Conservation (phyloP, 139 green algal species). For the Mesostigma viride region DNA sequence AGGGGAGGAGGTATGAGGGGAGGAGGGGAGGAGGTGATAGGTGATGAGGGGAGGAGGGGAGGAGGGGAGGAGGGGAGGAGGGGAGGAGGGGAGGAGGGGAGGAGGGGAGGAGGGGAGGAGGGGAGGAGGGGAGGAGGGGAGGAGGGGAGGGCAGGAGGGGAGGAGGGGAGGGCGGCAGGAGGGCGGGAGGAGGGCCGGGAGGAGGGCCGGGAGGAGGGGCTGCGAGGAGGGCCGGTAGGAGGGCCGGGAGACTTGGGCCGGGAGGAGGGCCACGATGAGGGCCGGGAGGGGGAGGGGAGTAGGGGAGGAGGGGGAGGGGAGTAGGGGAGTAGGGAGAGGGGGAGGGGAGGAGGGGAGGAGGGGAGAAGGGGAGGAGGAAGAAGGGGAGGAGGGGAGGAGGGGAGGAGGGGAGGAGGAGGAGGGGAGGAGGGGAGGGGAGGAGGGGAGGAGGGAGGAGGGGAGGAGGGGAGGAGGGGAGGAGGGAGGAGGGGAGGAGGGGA, state of each 20-base stretch:
- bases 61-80: not conserved
- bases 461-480: not conserved
- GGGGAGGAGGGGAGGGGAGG: not conserved
- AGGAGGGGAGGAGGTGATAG: not conserved
- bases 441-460: not conserved
- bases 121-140: not conserved
- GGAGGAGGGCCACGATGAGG: not conserved
- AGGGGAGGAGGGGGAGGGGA: not conserved
- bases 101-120: not conserved
- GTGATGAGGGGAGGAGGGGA: not conserved
- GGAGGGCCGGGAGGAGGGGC: not conserved
- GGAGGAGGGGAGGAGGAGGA: not conserved
- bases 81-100: not conserved
- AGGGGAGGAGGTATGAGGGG: not conserved
- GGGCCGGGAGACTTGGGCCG: not conserved
- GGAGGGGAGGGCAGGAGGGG: not conserved
- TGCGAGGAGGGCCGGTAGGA: not conserved
- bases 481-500: not conserved
- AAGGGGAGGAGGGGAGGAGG: not conserved
- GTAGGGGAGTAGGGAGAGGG: not conserved
- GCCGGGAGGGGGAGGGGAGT: not conserved
- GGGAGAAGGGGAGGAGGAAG: not conserved
- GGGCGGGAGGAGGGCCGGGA: not conserved
- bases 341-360: not conserved
- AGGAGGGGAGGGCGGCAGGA: not conserved